Base-by-base conservation (phyloP, 2,329 filamentous ascomycete genomes). In the Beauveria sp. region DNA sequence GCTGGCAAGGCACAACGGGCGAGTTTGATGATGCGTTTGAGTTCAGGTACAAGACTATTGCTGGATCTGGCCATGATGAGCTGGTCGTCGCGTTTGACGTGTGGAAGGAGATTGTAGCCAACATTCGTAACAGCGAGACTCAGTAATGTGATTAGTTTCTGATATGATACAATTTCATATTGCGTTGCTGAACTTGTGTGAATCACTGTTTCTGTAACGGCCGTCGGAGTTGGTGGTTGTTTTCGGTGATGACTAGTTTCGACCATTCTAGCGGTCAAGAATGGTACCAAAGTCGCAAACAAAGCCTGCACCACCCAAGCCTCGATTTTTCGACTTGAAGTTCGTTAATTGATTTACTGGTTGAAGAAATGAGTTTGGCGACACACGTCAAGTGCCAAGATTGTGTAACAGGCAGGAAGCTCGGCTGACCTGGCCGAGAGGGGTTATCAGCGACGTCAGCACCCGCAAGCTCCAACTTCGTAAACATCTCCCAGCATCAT, bases 1-100 rank as follows among this genome's bases (percentile, higher is more conserved):
- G 61, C 40, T 62, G 61, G 61, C 31, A 38, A 26, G 54, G 61
- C 14, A 8, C 42, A 3, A 9, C 61, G n/a, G 48, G 54, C 5
- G 53, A 53, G 14, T 62, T 62, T 59, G 61, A 58, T 2, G 61
- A 62, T 22, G 61, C 54, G 1, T 46, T 62, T 7, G 42, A 49
- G 3, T 62, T 58, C 9, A 31, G 31, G 2, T 28, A 22, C 12
- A 24, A 52, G 20, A 62, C 48, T 12, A 38, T 62, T 48, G 50
- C 20, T 28, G 61, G 61, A 14, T 42, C 61, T 16, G 61, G 50
- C 28, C 61, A 62, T 16, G 61, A 62, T 49, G 61, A 20, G 34
- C 22, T 62, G 24, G 54, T 62, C 3, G 28, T 53, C 5, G 56
- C 31, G 3, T 55, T 58, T 24, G 61, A 62, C 14, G 42, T 62